Evolutionary conservation across 2,329 filamentous ascomycete genomes (phyloP), one percentile per base, ranked within the genome.

Genomic region (Geosmithia flava): DNA sequence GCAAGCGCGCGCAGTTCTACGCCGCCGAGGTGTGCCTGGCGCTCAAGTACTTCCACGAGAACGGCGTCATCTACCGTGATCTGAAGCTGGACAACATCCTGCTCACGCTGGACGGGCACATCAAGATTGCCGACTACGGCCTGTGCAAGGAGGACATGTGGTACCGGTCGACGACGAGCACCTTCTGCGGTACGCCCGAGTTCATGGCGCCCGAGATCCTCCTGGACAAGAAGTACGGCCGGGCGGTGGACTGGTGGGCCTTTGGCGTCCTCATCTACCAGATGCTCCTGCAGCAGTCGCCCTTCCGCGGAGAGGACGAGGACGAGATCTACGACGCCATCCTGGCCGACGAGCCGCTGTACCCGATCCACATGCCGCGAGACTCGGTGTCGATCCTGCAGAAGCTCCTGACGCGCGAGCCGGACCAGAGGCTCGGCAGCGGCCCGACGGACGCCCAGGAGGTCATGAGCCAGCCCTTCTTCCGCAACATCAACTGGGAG

Each of bases 71-170:
- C 57, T 98, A 98, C 68, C 87, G 93, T 68, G 93, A 98, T 70
- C 69, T 98, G 61, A 98, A 98, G 71, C 85, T 88, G 7, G 80
- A 83, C 66, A 83, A 98, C 64, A 98, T 98, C 61, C 76, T 98
- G 44, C 73, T 98, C 59, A 94, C 89, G 1, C 75, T 95, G 44
- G 93, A 98, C 61, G 93, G 93, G 23, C 93, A 98, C 65, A 95
- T 98, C 73, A 97, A 97, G 75, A 89, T 98, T 73, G 93, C 80
- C 47, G 93, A 98, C 75, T 98, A 95, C 64, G 93, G 93, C 79
- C 79, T 98, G 45, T 98, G 94, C 72, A 98, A 98, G 68, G 93
- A 98, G 63, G 90, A 98, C 58, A 98, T 98, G 93, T 98, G 91
- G 90, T 98, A 94, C 62, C 89, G 89, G 42, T 91, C 87, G 49